A percentile compares a stretch with the other conserved stretches of the same genome.
phyloP scores from a whole-genome alignment of 2,329 filamentous ascomycete genomes.

The Penicillium sp. region DNA sequence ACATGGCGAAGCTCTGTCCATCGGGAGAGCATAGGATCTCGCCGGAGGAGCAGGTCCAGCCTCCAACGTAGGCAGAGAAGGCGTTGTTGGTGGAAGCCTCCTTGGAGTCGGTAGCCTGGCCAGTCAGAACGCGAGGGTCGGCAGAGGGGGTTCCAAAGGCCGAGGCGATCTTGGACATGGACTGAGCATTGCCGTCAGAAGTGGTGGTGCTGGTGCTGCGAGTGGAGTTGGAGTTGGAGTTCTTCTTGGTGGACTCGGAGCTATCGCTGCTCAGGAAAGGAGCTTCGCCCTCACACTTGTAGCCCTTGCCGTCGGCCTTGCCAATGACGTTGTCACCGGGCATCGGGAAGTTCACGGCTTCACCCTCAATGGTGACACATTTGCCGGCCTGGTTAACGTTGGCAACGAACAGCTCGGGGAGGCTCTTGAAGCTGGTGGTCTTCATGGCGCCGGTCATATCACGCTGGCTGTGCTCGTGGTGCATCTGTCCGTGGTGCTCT shows the following conservation, averaged over 20 bases:
- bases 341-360: conserved; percentile 67
- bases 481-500: conserved; percentile 12
- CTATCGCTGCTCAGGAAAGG: conserved; percentile 32
- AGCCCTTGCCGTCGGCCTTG: conserved; percentile 39
- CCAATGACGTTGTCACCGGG: conserved; percentile 62
- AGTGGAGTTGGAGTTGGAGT: conserved; percentile 20
- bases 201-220: conserved; percentile 17
- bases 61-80: conserved; percentile 18
- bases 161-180: conserved; percentile 19
- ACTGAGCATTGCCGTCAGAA: conserved; percentile 12
- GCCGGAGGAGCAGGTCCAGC: conserved; percentile 29
- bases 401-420: conserved; percentile 72
- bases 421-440: conserved; percentile 51
- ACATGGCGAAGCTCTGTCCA: conserved; percentile 40
- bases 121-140: conserved; percentile 12
- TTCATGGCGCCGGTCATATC: conserved; percentile 4
- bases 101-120: not conserved
- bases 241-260: conserved; percentile 1
- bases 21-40: conserved; percentile 39
- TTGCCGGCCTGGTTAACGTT: conserved; percentile 61
- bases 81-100: conserved; percentile 24
- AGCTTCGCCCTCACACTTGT: conserved; percentile 36
- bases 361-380: conserved; percentile 62
- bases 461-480: conserved; percentile 4
- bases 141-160: conserved; percentile 13